Percentiles rank a stretch among this genome's conserved stretches.
Evolutionary conservation across 2,329 filamentous ascomycete species (phyloP).

Genomic region (Sporothrix brasiliensis): DNA sequence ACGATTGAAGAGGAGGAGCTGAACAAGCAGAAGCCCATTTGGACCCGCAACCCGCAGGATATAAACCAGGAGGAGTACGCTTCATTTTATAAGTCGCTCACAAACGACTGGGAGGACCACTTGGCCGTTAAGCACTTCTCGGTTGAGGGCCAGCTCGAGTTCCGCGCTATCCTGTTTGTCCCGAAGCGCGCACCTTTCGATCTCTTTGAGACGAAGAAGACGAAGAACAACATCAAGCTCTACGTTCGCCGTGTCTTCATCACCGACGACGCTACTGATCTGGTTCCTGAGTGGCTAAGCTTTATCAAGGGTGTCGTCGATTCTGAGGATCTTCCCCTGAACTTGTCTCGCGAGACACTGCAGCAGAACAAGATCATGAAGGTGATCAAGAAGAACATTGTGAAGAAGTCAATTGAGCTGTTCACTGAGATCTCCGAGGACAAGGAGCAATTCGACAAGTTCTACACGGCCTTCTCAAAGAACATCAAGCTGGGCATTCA

Average conservation of each 20-base stretch:
- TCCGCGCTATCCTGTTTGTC: conserved; percentile 99
- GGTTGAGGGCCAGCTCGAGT: conserved; percentile 99
- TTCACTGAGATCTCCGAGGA: conserved; percentile 99
- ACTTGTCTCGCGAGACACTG: conserved; percentile 99
- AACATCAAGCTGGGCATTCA: conserved; percentile 99
- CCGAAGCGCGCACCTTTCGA: conserved; percentile 99
- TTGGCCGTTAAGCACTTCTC: conserved; percentile 99
- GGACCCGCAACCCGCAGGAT: conserved; percentile 96
- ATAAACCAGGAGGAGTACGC: conserved; percentile 97
- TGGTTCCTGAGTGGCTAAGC: conserved; percentile 98
- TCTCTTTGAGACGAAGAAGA: conserved; percentile 99
- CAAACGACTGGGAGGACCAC: conserved; percentile 99
- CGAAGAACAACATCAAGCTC: conserved; percentile 99
- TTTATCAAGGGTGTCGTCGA: conserved; percentile 99
- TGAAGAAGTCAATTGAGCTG: conserved; percentile 99
- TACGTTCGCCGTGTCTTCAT: conserved; percentile 99
- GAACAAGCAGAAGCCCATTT: conserved; percentile 99
- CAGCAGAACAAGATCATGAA: conserved; percentile 99
- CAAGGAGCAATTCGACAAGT: conserved; percentile 99
- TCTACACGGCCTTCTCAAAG: conserved; percentile 99
- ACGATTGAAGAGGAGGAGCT: conserved; percentile 99
- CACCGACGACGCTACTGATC: conserved; percentile 97
- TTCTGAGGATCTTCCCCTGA: conserved; percentile 98
- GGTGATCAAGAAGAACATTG: conserved; percentile 99
- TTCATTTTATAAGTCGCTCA: conserved; percentile 99